Percentiles rank a stretch among this genome's conserved stretches.
Evolutionary conservation across 768 basidiomycete species (phyloP).

Genomic region (Megacollybia marginata): DNA sequence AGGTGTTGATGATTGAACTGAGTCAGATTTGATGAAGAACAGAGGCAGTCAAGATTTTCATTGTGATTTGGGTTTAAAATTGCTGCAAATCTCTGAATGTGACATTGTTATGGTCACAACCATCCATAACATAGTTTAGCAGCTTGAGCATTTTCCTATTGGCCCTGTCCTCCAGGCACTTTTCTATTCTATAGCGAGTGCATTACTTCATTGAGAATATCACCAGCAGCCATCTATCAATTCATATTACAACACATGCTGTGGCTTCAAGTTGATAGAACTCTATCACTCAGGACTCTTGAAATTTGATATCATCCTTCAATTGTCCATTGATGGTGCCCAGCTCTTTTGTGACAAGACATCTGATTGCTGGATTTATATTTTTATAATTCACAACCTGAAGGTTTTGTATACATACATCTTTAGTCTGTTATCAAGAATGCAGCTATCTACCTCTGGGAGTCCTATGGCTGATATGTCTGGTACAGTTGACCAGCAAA

Average conservation of each 20-base stretch:
- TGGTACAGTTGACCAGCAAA: constrained; percentile 29
- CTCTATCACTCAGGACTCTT: no score
- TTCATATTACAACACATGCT: constrained; percentile 28
- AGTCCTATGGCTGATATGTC: constrained; percentile 22
- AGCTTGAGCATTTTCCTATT: constrained; percentile 21
- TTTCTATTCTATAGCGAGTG: constrained; percentile 22
- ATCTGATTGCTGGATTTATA: no score
- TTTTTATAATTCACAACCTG: constrained; percentile 29
- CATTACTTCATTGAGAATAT: constrained; percentile 14
- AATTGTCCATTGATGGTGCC: constrained; percentile 27
- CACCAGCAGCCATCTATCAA: no score
- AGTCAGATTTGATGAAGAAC: no score
- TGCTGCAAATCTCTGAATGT: no score
- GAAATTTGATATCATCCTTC: no score
- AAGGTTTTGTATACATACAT: no score
- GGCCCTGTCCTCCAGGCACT: constrained; percentile 18
- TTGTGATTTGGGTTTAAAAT: no score
- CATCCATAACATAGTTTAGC: no score
- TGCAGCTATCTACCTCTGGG: constrained; percentile 19
- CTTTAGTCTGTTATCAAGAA: no score
- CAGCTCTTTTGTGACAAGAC: constrained; percentile 29
- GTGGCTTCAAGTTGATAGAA: constrained; percentile 22
- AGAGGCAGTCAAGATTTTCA: no score
- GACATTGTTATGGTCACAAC: no score
- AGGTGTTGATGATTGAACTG: constrained; percentile 28